Base-by-base conservation (phyloP, 108 stramenopile species). In the Poteriospumella lacustris region DNA sequence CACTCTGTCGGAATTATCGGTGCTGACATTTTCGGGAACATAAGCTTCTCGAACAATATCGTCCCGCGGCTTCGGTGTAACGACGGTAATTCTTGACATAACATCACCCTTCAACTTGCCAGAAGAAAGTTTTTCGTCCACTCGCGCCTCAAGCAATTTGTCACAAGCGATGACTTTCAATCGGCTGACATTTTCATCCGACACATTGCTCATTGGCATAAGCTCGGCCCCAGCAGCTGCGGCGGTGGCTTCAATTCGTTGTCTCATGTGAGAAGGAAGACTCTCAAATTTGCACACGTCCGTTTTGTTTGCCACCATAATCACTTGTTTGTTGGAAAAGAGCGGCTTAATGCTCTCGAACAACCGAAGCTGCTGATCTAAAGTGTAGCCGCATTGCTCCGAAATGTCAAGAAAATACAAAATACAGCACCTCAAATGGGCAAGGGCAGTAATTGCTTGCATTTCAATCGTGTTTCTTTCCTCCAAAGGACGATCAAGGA, bases 391-490 rank as follows among this genome's bases (percentile, higher is more conserved):
- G 88, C 98, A 99, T 80, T 96, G 94, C 81, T 97, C 96, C 42
- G 92, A 94, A 69, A 97, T 91, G 85, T 99, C 98, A 47, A 97
- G 85, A 85, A 99, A 96, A 87, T 94, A 99, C 80, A 99, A 84
- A 58, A 99, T 94, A 68, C 92, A 91, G 83, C 94, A 96, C 47
- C 93, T 93, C 81, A 99, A 91, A 78, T 99, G 98, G 19, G 98
- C 98, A 70, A 99, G 86, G 0, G 98, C 98, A 62, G 96, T 99
- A 58, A 99, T 94, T 59, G 98, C 95, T 85, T 99, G 98, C 98
- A 99, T 99, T 81, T 99, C 98, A 88, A 99, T 99, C 39, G 96
- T 97, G 83, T 99, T 99, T 33, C 96, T 84, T 79, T 96, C 91
- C 86, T 99, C 98, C 67, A 99, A 80, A 2, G 95, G 84, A 78